A percentile compares a stretch with the other conserved stretches of the same genome.
phyloP scores from a whole-genome alignment of 176 grass and related monocot species.

The Poa annua region DNA sequence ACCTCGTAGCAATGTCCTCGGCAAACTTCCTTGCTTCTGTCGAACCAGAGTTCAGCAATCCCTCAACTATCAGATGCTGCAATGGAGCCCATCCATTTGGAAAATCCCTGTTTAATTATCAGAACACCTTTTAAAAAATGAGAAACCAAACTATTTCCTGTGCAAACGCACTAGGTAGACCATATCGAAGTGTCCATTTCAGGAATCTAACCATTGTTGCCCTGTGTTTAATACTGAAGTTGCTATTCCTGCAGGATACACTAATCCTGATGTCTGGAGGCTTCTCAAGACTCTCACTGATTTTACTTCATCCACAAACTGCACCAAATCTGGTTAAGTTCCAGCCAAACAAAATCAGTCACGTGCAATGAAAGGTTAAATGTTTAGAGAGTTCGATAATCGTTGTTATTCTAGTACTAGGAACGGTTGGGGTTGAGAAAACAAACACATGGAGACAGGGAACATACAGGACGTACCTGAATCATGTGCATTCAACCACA shows the following conservation, averaged over 20 bases:
- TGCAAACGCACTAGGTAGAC: conserved; percentile 2
- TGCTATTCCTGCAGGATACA: conserved; percentile 73
- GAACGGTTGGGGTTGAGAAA: not conserved
- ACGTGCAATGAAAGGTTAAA: not conserved
- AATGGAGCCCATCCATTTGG: conserved; percentile 94
- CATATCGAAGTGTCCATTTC: not conserved
- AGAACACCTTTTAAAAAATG: not conserved
- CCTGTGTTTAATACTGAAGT: conserved; percentile 76
- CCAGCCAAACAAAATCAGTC: conserved; percentile 12
- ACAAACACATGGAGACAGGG: not conserved
- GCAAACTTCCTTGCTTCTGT: conserved; percentile 63
- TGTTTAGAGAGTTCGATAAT: not conserved
- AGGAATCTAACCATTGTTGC: conserved; percentile 79
- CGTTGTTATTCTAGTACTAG: not conserved
- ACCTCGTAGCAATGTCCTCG: conserved; percentile 77
- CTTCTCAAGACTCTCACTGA: conserved; percentile 61
- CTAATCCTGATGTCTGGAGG: conserved; percentile 72
- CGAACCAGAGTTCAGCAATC: conserved; percentile 57
- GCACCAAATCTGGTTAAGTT: conserved; percentile 40
- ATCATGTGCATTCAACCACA: conserved; percentile 72
- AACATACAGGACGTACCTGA: conserved; percentile 45
- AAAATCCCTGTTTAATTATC: conserved; percentile 68
- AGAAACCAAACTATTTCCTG: not conserved
- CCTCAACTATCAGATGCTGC: conserved; percentile 86
- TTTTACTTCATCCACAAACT: conserved; percentile 40